These are phyloP conservation scores for Corylus heterophylla DNA, from an alignment of 306 rosid species.

Conservation along the genomic window DNA sequence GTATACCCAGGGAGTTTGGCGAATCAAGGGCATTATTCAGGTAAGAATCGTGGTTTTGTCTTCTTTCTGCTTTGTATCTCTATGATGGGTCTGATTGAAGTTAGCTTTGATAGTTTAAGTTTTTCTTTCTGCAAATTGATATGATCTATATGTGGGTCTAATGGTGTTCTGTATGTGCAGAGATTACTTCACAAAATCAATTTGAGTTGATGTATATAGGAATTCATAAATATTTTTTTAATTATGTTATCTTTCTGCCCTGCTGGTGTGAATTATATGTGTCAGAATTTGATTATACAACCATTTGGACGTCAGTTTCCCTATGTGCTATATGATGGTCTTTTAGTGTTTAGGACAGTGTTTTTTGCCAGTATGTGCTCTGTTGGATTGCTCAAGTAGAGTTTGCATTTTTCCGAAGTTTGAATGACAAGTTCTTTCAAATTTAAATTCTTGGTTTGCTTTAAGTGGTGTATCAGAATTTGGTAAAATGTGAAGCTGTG, in stretches of 20 bases:
- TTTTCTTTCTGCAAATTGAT: not conserved
- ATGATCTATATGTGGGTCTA: not conserved
- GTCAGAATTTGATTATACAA: not conserved
- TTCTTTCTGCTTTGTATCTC: not conserved
- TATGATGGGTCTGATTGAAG: not conserved
- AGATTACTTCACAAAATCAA: not conserved
- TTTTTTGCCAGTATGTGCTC: not conserved
- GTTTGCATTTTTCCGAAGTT: not conserved
- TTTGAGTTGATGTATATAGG: not conserved
- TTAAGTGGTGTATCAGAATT: not conserved
- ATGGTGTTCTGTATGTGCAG: not conserved
- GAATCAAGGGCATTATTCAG: slow-evolving; percentile 84
- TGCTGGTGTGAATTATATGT: not conserved
- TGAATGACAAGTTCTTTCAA: not conserved
- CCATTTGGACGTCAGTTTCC: not conserved
- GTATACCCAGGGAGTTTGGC: slow-evolving; percentile 54
- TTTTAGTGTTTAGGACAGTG: not conserved
- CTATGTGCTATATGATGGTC: not conserved
- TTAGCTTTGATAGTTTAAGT: not conserved
- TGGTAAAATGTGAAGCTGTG: not conserved
- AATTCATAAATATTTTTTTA: not conserved
- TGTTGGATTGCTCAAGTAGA: slow-evolving; percentile 1
- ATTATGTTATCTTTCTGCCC: not conserved
- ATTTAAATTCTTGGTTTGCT: not conserved
- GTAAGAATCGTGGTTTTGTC: slow-evolving; percentile 19